Evolutionary conservation across 1,284 basidiomycete species (phyloP).

Genomic region (Puccinia coronata): DNA sequence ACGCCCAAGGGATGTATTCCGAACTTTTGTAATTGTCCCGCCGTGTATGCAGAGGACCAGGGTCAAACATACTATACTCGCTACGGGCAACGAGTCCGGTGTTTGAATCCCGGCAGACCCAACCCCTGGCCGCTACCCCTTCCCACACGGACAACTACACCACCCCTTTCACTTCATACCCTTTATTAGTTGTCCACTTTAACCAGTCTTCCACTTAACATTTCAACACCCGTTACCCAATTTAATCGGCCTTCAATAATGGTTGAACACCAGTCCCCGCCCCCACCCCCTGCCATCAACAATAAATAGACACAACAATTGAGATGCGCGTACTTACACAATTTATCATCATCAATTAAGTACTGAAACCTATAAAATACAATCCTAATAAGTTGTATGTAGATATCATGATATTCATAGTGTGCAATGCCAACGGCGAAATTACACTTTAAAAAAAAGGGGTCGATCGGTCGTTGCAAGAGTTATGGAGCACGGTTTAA

Average conservation of each 20-base stretch:
- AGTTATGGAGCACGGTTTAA: too few species aligned
- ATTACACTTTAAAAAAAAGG: not conserved
- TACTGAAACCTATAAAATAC: too few species aligned
- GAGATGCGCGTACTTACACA: not conserved
- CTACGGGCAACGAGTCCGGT: not conserved
- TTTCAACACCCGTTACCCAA: not conserved
- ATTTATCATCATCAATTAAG: too few species aligned
- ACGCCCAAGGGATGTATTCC: too few species aligned
- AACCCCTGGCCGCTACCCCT: conserved; percentile 1
- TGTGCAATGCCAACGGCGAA: not conserved
- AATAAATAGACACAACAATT: not conserved
- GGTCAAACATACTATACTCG: not conserved
- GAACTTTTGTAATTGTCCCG: too few species aligned
- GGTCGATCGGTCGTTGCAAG: too few species aligned
- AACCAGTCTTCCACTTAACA: not conserved
- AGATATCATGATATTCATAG: not conserved
- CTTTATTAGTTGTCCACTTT: not conserved
- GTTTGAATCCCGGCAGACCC: not conserved
- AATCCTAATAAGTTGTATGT: not conserved
- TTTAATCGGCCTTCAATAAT: not conserved
- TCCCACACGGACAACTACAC: not conserved
- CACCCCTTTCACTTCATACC: not conserved
- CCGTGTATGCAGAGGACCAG: too few species aligned
- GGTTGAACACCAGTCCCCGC: too few species aligned
- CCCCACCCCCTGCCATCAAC: not conserved